These are phyloP conservation scores for Leishmania aethiopica DNA, from an alignment of 208 protist genomes.

Conservation along the genomic window DNA sequence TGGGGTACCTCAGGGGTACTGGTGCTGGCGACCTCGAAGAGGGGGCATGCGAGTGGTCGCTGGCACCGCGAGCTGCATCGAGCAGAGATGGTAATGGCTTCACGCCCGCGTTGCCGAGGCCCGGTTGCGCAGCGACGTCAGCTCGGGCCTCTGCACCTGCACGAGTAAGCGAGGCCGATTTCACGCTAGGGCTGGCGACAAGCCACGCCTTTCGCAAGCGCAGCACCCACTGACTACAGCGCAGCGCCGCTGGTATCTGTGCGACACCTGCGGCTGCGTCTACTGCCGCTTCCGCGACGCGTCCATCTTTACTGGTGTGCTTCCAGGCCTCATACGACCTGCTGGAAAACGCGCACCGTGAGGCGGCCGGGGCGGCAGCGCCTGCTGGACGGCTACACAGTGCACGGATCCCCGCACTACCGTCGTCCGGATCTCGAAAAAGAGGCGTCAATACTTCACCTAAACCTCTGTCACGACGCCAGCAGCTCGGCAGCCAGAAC, in stretches of 20 bases:
- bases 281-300: background rate
- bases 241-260: background rate
- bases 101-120: background rate
- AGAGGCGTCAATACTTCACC: background rate
- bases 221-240: constrained; percentile 13
- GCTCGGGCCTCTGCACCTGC: background rate
- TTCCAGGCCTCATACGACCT: background rate
- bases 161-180: background rate
- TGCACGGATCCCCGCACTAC: background rate
- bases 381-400: background rate
- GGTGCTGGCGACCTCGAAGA: background rate
- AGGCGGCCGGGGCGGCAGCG: background rate
- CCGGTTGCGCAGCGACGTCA: background rate
- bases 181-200: constrained; percentile 10
- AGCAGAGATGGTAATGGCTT: background rate
- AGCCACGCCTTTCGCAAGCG: constrained; percentile 28
- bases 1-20: constrained; percentile 5
- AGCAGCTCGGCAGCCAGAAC: background rate
- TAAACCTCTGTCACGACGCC: background rate
- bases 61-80: background rate
- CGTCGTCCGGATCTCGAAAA: background rate
- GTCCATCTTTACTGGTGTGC: background rate
- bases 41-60: background rate
- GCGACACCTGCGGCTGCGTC: background rate
- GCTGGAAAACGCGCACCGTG: background rate